Evolutionary conservation across 768 basidiomycete species (phyloP).

Genomic region (Boletus barrowsii): DNA sequence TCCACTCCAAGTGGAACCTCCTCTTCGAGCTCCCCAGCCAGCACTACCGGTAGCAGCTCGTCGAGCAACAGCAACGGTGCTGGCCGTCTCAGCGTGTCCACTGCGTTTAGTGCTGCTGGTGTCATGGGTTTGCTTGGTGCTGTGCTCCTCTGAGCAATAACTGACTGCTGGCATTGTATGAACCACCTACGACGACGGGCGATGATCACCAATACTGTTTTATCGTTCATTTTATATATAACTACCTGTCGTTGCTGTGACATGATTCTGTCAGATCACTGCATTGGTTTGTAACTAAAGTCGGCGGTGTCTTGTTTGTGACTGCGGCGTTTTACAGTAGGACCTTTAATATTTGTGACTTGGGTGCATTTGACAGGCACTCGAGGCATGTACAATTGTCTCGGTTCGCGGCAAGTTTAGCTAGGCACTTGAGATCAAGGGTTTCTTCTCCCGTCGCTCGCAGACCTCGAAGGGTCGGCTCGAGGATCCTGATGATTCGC

Average conservation of each 20-base stretch:
- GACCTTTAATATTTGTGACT: too few species aligned
- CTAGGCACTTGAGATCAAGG: too few species aligned
- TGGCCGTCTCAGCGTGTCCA: conserved; percentile 26
- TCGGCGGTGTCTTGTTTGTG: conserved; percentile 3
- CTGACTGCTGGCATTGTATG: conserved; percentile 1
- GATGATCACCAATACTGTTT: conserved; percentile 14
- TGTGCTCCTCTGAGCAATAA: conserved; percentile 39
- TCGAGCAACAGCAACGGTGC: conserved; percentile 32
- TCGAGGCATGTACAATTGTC: too few species aligned
- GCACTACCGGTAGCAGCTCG: conserved; percentile 24
- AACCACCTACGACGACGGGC: conserved; percentile 13
- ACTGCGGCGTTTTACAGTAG: background rate
- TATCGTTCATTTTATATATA: conserved; percentile 13
- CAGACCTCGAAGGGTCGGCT: too few species aligned
- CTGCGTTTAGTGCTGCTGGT: conserved; percentile 44
- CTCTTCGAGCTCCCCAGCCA: conserved; percentile 6
- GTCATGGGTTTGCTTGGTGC: conserved; percentile 52
- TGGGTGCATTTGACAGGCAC: too few species aligned
- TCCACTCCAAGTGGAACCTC: background rate
- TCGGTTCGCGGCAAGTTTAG: too few species aligned
- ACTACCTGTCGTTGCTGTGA: conserved; percentile 17
- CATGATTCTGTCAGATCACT: conserved; percentile 3
- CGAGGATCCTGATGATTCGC: too few species aligned
- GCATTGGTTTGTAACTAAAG: conserved; percentile 20
- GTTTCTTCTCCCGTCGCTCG: too few species aligned